A percentile compares a stretch with the other conserved stretches of the same genome.
Evolutionary conservation across 306 rosid species (phyloP).

Genomic region (Macrotyloma uniflorum): DNA sequence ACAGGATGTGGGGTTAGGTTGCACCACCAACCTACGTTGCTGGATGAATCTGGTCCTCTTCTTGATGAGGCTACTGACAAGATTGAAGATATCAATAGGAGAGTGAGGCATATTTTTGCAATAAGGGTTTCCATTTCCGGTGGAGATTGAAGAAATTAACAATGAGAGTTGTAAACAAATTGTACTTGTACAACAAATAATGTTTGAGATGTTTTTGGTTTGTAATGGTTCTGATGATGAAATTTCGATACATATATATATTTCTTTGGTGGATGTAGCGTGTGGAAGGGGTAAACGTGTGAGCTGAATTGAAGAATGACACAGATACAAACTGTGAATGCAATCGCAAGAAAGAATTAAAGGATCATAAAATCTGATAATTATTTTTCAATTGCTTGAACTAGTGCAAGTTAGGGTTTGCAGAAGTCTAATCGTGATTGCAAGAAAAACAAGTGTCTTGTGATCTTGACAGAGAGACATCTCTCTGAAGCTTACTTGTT

Average conservation of each 20-base stretch:
- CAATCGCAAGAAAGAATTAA: constrained; percentile 44
- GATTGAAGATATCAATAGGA: constrained; percentile 32
- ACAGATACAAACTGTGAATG: constrained; percentile 39
- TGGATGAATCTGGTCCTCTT: constrained; percentile 29
- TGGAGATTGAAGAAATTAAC: not conserved
- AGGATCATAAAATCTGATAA: not conserved
- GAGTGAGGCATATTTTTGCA: constrained; percentile 28
- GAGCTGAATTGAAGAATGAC: constrained; percentile 40
- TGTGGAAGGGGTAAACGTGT: constrained; percentile 36
- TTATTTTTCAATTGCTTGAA: not conserved
- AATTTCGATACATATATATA: constrained; percentile 5
- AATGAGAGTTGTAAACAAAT: not conserved
- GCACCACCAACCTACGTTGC: constrained; percentile 74
- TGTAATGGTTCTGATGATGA: not conserved
- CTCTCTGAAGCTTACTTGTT: not conserved
- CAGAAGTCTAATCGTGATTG: not conserved
- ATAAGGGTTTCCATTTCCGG: constrained; percentile 32
- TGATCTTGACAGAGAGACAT: not conserved
- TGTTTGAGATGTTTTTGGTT: not conserved
- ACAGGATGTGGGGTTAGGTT: constrained; percentile 69
- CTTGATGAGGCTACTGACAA: constrained; percentile 48
- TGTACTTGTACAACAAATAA: not conserved
- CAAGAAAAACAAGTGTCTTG: constrained; percentile 28
- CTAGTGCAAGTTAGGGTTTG: not conserved
- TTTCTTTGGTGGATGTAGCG: constrained; percentile 19